Conservation (phyloP, 2,329 filamentous ascomycete species). For the Sclerotiophoma versabilis region DNA sequence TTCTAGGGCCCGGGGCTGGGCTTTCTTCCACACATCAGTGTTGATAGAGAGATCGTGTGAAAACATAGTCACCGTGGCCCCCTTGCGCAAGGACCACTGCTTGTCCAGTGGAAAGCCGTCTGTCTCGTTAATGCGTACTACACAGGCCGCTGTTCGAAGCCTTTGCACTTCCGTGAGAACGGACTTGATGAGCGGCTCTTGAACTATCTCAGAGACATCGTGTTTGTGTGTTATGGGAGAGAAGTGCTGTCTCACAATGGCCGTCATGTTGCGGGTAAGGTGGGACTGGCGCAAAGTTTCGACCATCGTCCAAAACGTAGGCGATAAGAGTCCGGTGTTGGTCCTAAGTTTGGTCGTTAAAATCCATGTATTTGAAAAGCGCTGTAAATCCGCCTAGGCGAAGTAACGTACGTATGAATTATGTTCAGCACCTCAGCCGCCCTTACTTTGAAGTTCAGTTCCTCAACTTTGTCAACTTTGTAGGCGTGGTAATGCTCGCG, state of each 20-base stretch:
- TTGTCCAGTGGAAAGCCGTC: conserved; percentile 29
- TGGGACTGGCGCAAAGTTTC: conserved; percentile 32
- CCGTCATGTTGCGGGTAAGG: conserved; percentile 24
- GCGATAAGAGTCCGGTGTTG: conserved; percentile 24
- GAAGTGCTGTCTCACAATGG: conserved; percentile 16
- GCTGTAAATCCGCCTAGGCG: background rate
- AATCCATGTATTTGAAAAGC: too few species aligned
- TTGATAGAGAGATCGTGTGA: conserved; percentile 38
- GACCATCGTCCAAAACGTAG: conserved; percentile 35
- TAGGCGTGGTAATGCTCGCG: conserved; percentile 25
- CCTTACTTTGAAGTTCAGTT: conserved; percentile 17
- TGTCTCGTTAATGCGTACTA: conserved; percentile 16
- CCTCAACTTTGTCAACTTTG: conserved; percentile 11
- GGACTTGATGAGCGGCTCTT: conserved; percentile 34
- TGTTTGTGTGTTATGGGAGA: conserved; percentile 18
- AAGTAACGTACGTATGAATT: conserved; percentile 31
- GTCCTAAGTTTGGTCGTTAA: conserved; percentile 27
- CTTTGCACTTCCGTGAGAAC: conserved; percentile 35
- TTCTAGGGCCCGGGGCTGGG: conserved; percentile 22
- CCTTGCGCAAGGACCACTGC: conserved; percentile 29
- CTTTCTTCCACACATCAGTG: conserved; percentile 30
- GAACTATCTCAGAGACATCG: conserved; percentile 24
- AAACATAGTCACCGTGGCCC: conserved; percentile 25
- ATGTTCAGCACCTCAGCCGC: conserved; percentile 34
- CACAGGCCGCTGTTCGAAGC: conserved; percentile 25